Conservation (phyloP, 2,329 filamentous ascomycete species). For the Boeremia lycopersici region DNA sequence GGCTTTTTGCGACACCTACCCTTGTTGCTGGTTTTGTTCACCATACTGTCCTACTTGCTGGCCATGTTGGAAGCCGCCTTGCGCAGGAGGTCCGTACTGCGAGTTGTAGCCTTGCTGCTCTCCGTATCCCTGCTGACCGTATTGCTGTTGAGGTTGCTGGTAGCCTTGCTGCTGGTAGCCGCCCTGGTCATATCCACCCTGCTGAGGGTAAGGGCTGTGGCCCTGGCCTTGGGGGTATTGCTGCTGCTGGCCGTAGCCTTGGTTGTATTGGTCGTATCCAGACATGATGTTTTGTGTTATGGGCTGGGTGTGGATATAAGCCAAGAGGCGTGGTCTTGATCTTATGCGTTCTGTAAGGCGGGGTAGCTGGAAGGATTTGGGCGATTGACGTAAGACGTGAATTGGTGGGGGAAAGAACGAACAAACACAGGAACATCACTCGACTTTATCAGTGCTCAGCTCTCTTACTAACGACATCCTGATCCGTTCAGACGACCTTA, state of each 20-base stretch:
- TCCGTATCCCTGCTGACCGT: conserved; percentile 42
- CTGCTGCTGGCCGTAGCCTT: conserved; percentile 41
- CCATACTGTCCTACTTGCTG: conserved; percentile 37
- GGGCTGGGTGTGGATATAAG: not conserved
- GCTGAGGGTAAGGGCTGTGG: conserved; percentile 38
- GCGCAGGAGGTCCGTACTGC: conserved; percentile 54
- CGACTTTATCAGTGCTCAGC: conserved; percentile 25
- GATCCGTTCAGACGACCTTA: conserved; percentile 34
- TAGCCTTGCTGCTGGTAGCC: conserved; percentile 39
- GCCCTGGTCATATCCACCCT: conserved; percentile 40
- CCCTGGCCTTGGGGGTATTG: conserved; percentile 46
- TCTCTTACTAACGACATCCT: conserved; percentile 24
- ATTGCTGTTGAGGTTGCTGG: conserved; percentile 40
- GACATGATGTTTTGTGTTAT: conserved; percentile 51
- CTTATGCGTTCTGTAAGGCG: conserved; percentile 4
- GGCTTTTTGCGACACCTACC: conserved; percentile 27
- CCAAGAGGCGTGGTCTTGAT: not conserved
- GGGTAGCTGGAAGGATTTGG: conserved; percentile 10
- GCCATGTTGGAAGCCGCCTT: conserved; percentile 58
- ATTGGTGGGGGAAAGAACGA: conserved; percentile 13
- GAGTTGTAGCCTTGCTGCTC: conserved; percentile 39
- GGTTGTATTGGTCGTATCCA: conserved; percentile 56
- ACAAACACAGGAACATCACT: conserved; percentile 17
- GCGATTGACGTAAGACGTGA: conserved; percentile 15
- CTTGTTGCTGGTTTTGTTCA: conserved; percentile 42